Evolutionary conservation across 2,329 filamentous ascomycete genomes (phyloP).

Genomic region (Pseudonectria buxi): DNA sequence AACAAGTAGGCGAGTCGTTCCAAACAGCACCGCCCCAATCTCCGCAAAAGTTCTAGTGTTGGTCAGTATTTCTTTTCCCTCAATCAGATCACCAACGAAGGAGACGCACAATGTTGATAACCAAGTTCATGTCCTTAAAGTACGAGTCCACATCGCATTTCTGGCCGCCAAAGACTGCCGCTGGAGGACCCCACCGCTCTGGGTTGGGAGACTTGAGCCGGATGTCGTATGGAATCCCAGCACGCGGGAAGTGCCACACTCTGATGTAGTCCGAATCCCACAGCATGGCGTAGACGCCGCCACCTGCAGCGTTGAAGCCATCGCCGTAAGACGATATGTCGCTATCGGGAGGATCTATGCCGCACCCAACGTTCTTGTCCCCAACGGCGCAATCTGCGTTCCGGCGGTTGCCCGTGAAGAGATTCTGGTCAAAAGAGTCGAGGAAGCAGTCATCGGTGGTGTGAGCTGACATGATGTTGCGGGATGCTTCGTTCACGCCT

Average conservation of each 20-base stretch:
- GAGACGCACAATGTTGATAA: constrained; percentile 55
- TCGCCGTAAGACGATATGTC: constrained; percentile 50
- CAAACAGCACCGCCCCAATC: constrained; percentile 56
- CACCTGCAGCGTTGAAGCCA: constrained; percentile 57
- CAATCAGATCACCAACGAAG: background rate
- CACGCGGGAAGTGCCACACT: constrained; percentile 71
- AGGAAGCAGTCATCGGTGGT: constrained; percentile 36
- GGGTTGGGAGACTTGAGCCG: constrained; percentile 53
- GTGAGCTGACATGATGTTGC: constrained; percentile 57
- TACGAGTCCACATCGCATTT: constrained; percentile 58
- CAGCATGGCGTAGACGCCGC: constrained; percentile 64
- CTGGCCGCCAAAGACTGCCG: constrained; percentile 59
- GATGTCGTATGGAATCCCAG: constrained; percentile 59
- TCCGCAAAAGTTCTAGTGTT: constrained; percentile 61
- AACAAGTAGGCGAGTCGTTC: constrained; percentile 33
- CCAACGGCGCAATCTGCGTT: constrained; percentile 33
- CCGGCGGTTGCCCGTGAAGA: constrained; percentile 21
- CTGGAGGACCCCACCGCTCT: constrained; percentile 58
- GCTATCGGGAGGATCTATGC: constrained; percentile 31
- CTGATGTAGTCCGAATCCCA: constrained; percentile 64
- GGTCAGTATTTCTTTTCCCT: background rate
- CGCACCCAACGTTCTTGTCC: constrained; percentile 37
- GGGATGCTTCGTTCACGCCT: constrained; percentile 55
- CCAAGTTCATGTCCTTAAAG: constrained; percentile 64
- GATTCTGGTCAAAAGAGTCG: constrained; percentile 10